A percentile compares a stretch with the other conserved stretches of the same genome.
Conservation (phyloP, 441 rosid genomes). For the Oxalis stricta region DNA sequence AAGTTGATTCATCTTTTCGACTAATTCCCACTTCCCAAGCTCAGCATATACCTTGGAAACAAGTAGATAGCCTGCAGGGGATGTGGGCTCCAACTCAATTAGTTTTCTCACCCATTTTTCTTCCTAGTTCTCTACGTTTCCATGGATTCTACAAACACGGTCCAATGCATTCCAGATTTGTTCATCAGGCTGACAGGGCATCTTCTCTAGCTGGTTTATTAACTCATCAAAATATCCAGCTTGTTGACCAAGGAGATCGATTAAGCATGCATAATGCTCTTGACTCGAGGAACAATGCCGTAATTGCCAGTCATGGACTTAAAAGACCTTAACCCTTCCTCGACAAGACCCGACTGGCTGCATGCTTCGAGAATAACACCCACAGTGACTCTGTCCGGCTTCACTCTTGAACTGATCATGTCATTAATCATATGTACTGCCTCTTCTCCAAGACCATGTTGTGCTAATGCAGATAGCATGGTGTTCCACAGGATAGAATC, state of each 20-base stretch:
- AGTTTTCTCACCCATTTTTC: conserved; percentile 37
- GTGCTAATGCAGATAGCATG: conserved; percentile 49
- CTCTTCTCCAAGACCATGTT: conserved; percentile 39
- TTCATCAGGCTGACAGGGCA: conserved; percentile 28
- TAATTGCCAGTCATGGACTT: conserved; percentile 25
- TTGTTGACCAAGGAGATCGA: conserved; percentile 47
- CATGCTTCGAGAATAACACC: conserved; percentile 41
- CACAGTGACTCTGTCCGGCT: conserved; percentile 38
- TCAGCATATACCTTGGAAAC: conserved; percentile 33
- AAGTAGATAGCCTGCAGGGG: conserved; percentile 33
- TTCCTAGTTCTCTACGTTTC: conserved; percentile 29
- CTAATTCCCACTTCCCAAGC: conserved; percentile 34
- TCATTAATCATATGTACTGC: conserved; percentile 25
- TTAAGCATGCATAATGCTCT: conserved; percentile 46
- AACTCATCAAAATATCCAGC: conserved; percentile 32
- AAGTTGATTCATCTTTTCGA: conserved; percentile 29
- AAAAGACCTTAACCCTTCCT: conserved; percentile 42
- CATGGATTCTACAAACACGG: conserved; percentile 30
- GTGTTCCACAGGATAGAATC: conserved; percentile 49
- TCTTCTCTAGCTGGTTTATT: conserved; percentile 21
- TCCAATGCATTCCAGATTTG: conserved; percentile 31
- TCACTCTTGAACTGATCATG: conserved; percentile 29
- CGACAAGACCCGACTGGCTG: conserved; percentile 37
- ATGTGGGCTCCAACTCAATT: conserved; percentile 24
- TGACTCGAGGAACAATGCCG: conserved; percentile 32